These are phyloP conservation scores for Pythium coloratum DNA, from an alignment of 352 stramenopile species.

Conservation along the genomic window DNA sequence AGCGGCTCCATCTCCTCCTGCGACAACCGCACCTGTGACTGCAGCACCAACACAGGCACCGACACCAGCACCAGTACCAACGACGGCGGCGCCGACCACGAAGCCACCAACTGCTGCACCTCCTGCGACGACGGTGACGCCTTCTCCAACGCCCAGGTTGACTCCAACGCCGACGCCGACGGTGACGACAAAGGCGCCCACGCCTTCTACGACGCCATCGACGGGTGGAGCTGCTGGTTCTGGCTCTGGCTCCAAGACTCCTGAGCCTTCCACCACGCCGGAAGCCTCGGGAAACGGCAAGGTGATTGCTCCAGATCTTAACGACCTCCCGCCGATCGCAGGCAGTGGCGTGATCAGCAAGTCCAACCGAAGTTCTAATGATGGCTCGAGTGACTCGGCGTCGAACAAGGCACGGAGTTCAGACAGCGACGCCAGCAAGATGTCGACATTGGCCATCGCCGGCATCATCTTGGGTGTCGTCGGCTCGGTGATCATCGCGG, in stretches of 20 bases:
- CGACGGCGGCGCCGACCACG: neutral
- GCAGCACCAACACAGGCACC: neutral
- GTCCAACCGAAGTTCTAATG: neutral
- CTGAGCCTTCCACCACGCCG: slow-evolving; percentile 11
- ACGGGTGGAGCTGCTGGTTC: neutral
- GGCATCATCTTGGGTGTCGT: slow-evolving; percentile 51
- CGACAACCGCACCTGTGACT: slow-evolving; percentile 7
- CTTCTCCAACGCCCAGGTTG: slow-evolving; percentile 11
- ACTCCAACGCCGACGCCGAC: slow-evolving; percentile 14
- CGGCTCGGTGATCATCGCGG: slow-evolving; percentile 41
- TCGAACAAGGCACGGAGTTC: slow-evolving; percentile 26
- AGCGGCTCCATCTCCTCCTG: neutral
- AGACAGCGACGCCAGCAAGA: neutral
- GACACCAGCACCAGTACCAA: slow-evolving; percentile 1
- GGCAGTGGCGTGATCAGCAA: slow-evolving; percentile 18
- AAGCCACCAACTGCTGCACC: slow-evolving; percentile 5
- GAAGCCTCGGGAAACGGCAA: slow-evolving; percentile 20
- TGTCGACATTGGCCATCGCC: slow-evolving; percentile 28
- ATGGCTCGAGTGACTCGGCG: slow-evolving; percentile 1
- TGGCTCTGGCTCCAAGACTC: slow-evolving; percentile 18
- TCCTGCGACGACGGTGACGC: neutral
- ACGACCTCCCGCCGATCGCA: slow-evolving; percentile 9
- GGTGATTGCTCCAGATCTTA: slow-evolving; percentile 9
- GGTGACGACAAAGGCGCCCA: slow-evolving; percentile 19
- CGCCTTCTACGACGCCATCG: slow-evolving; percentile 31